Conservation (phyloP, 1,284 basidiomycete species). For the Afroboletus lepidellus region DNA sequence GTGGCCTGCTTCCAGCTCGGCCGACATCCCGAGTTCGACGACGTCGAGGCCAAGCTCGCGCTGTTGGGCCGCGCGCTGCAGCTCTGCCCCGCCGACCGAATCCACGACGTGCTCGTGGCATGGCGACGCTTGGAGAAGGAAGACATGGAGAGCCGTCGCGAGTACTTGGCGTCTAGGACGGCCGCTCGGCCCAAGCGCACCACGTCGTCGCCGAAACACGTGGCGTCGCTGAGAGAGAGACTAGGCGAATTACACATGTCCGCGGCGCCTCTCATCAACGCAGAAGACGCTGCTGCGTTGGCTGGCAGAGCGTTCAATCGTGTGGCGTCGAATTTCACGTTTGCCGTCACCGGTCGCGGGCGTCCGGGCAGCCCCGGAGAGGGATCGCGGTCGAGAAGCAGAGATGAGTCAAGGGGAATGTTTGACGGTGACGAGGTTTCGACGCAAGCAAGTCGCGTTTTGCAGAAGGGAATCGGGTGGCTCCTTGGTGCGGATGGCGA, state of each 20-base stretch:
- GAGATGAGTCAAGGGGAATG: constrained; percentile 39
- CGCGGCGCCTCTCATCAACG: constrained; percentile 59
- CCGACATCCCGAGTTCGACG: constrained; percentile 71
- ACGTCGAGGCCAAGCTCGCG: constrained; percentile 62
- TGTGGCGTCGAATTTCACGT: constrained; percentile 78
- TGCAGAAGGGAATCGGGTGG: constrained; percentile 86
- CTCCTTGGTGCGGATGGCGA: constrained; percentile 76
- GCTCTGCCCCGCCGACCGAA: constrained; percentile 79
- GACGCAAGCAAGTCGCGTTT: constrained; percentile 64
- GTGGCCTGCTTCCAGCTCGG: constrained; percentile 87
- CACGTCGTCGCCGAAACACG: constrained; percentile 24
- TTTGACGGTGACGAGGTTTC: constrained; percentile 61
- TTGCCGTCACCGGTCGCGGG: constrained; percentile 49
- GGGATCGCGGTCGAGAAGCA: constrained; percentile 42
- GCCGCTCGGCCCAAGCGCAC: constrained; percentile 18
- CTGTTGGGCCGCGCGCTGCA: constrained; percentile 83
- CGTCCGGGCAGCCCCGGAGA: constrained; percentile 46
- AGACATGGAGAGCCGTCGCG: constrained; percentile 51
- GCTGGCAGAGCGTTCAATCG: constrained; percentile 72
- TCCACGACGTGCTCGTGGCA: constrained; percentile 67
- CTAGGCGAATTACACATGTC: constrained; percentile 65
- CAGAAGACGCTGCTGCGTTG: constrained; percentile 70
- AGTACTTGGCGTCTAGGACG: constrained; percentile 36
- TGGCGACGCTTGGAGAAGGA: constrained; percentile 73
- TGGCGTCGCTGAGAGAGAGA: constrained; percentile 55